Evolutionary conservation across 2,329 filamentous ascomycete species (phyloP), one percentile per base, ranked within the genome.

Genomic region (Lasiodiplodia theobromae): DNA sequence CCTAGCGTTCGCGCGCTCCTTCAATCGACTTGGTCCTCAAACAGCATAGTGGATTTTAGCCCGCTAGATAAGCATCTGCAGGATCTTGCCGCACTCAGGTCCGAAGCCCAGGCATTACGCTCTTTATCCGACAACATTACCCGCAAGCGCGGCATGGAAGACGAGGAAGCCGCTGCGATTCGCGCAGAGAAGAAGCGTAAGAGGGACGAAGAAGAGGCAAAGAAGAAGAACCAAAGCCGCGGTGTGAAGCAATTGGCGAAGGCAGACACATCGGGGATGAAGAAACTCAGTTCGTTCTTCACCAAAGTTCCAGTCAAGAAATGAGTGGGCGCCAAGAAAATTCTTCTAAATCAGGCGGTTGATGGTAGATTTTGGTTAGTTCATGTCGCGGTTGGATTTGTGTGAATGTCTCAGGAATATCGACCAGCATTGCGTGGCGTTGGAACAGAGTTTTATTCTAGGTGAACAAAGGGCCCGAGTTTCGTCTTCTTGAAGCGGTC

Each of bases 201-300:
- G 78, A 89, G 91, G 81, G 94, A 97, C 63, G 95, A 97, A 70
- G 94, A 97, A 69, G 94, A 97, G 69, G 92, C 91, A 82, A 91
- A 88, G 78, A 94, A 90, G 80, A 94, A 96, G 82, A 88, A 87
- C 2, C 87, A 92, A 81, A 96, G 92, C 71, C 86, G 89, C 34
- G 94, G 89, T 0, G 88, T 97, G 1, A 90, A 89, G 77, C 87
- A 94, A 58, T 78, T 99, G 75, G 92, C 92, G 78, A 99, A 98
- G 82, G 95, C 94, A 58, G 92, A 98, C 80, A 94, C 91, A 0
- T 88, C 82, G 25, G 96, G 96, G 1, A 99, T 99, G 96, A 96
- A 92, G 86, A 99, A 98, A 84, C 87, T 99, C 87, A 97, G 92
- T 77, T 88, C 90, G 70, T 99, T 99, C 82, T 99, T 99, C 79